Base-by-base conservation (phyloP, 1,284 basidiomycete species). In the Ceratobasidium theobromae region DNA sequence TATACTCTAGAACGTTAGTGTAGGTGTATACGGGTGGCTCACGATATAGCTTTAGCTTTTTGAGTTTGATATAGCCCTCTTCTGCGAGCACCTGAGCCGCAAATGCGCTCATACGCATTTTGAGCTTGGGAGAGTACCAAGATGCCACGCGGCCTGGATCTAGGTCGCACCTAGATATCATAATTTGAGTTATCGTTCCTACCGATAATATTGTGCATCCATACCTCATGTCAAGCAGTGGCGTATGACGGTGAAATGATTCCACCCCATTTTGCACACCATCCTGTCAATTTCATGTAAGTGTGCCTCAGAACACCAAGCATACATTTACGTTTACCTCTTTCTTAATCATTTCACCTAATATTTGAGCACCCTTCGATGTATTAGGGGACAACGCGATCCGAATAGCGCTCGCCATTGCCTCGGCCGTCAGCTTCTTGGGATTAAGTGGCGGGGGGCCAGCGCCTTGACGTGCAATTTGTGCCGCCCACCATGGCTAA, bases 391-490 rank as follows among this genome's bases (percentile, higher is more conserved):
- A 79, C 3, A 82, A 74, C 0, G 81, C 81, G 68, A 78, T 80
- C 48, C 75, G 74, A 69, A 89, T 80, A 0, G 83, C 86, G 16
- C 79, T 78, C 3, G 79, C 77, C 35, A 89, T 76, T n/a, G 77
- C 83, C n/a, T 83, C 79, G 0, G 76, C 77, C 14, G 75, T 79
- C 6, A 88, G 75, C 25, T 81, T 72, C 62, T 82, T 82, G 30
- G 84, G 81, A 5, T 80, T 82, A 53, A 86, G 84, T 3, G 84
- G 84, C 28, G 77, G 74, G 0, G 85, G 85, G 2, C 87, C 87
- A 1, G 85, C 86, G 5, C 84, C 85, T 14, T 33, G 46, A 18
- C 58, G 46, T 1, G 58, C 48, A 27, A 64, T 64, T 25, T 64
- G 58, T 12, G 58, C 18, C 4, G 58, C 58, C 58, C 58, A 64